Evolutionary conservation across 768 basidiomycete species (phyloP).

Genomic region (Calocybe indica): DNA sequence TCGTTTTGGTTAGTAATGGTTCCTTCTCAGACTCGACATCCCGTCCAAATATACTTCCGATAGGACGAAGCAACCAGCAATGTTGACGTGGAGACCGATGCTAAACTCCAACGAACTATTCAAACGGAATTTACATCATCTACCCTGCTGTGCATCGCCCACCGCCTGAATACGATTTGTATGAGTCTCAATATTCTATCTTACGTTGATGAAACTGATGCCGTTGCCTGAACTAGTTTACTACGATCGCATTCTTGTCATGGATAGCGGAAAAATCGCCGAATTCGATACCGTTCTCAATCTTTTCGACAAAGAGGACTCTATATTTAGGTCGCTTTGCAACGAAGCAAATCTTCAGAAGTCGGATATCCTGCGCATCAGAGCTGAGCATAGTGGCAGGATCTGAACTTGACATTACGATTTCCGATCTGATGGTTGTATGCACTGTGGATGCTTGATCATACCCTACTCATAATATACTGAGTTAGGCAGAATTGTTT

Average conservation of each 20-base stretch:
- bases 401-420: too few relatives aligned
- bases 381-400: conserved; percentile 19
- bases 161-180: conserved; percentile 53
- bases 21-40: not conserved
- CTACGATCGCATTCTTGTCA: conserved; percentile 65
- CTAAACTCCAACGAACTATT: conserved; percentile 57
- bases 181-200: not conserved
- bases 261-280: conserved; percentile 63
- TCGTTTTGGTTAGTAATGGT: conserved; percentile 40
- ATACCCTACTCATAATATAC: too few relatives aligned
- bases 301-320: conserved; percentile 52
- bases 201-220: conserved; percentile 3
- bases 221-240: conserved; percentile 29
- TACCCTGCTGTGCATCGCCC: conserved; percentile 52
- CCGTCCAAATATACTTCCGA: not conserved
- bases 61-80: conserved; percentile 60
- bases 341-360: conserved; percentile 53
- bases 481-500: too few relatives aligned
- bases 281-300: conserved; percentile 71
- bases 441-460: too few relatives aligned
- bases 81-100: conserved; percentile 57
- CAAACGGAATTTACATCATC: conserved; percentile 50
- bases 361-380: conserved; percentile 48
- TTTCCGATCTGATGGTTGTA: too few relatives aligned
- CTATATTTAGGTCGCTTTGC: conserved; percentile 66